Evolutionary conservation across 1,139 yeast genomes (phyloP), one percentile per base, ranked within the genome.

Genomic region (Ogataea hybrid): DNA sequence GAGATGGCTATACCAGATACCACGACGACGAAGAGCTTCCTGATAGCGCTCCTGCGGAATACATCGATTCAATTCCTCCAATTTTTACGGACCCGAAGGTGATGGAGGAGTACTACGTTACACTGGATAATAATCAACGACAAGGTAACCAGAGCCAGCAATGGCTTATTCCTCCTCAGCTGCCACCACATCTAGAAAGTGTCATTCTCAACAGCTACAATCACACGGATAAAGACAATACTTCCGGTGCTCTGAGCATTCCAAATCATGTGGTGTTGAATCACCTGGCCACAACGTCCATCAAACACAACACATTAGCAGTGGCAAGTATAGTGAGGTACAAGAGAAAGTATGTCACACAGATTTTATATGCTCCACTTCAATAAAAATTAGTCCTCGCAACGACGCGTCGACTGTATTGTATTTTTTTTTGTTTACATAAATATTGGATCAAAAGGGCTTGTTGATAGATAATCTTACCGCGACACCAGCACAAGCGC

Each of bases 251-350:
- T 29, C 68, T 87, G 51, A 87, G 94, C 11, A 85, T 88, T 41
- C 97, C 98, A 2, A 92, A 90, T 61, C 98, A 92, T 65, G 98
- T 90, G 42, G 94, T 92, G 25, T 71, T 92, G 56, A 92, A 92
- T 62, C 98, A 92, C 63, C 69, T 92, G 57, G 96, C 96, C 57
- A 92, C 98, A 2, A 90, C 97, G 1, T 82, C 94, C 34, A 92
- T 92, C 53, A 81, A 92, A 56, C 95, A 92, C 60, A 94, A 90
- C 58, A 95, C 95, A 0, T 67, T 84, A 43, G 87, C 89, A 6
- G 90, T 83, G 25, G 97, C 97, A 9, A 84, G 95, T 53, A 90
- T 92, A 23, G 88, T 94, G 17, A 74, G 98, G 58, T 89, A 89
- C 67, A 83, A 86, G 47, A 81, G 90, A 35, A 89, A 89, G 65